These are phyloP conservation scores for Zarea fungicola DNA, from an alignment of 2,329 filamentous ascomycete species.

Conservation along the genomic window DNA sequence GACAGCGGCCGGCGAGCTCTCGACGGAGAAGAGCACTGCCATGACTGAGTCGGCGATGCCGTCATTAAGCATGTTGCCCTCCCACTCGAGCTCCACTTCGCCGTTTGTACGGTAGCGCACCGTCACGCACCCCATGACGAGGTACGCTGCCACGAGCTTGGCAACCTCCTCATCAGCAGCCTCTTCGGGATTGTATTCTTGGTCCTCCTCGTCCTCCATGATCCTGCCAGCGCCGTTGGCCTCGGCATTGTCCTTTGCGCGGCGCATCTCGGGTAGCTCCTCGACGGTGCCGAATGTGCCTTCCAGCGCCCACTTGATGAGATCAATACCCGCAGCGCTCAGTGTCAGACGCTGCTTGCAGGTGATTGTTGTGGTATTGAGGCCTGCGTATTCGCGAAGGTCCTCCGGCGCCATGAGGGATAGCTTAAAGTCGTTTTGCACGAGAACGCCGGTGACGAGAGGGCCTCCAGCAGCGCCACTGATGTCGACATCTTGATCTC, in stretches of 20 bases:
- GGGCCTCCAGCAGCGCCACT: conserved; percentile 31
- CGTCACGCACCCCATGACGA: conserved; percentile 85
- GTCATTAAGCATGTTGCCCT: conserved; percentile 96
- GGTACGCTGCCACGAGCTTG: conserved; percentile 50
- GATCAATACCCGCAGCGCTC: conserved; percentile 79
- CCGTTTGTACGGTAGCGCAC: conserved; percentile 73
- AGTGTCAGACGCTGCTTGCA: conserved; percentile 89
- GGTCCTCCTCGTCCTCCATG: conserved; percentile 30
- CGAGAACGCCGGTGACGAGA: conserved; percentile 82
- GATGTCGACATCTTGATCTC: conserved; percentile 26
- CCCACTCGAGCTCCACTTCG: conserved; percentile 90
- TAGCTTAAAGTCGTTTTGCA: conserved; percentile 97
- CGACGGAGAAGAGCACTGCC: conserved; percentile 84
- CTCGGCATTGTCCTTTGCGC: conserved; percentile 28
- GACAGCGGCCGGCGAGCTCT: conserved; percentile 90
- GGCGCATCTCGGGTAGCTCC: conserved; percentile 53
- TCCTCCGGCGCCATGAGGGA: conserved; percentile 96
- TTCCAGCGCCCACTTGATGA: conserved; percentile 91
- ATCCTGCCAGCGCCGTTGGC: conserved; percentile 25
- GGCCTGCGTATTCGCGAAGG: conserved; percentile 89
- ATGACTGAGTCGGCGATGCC: conserved; percentile 97
- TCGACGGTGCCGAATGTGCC: conserved; percentile 89
- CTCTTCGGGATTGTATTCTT: conserved; percentile 34
- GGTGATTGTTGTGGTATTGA: conserved; percentile 89
- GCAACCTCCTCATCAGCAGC: conserved; percentile 62